Evolutionary conservation across 2,329 filamentous ascomycete species (phyloP), one percentile per base, ranked within the genome.

Genomic region (Orbilia javanica): DNA sequence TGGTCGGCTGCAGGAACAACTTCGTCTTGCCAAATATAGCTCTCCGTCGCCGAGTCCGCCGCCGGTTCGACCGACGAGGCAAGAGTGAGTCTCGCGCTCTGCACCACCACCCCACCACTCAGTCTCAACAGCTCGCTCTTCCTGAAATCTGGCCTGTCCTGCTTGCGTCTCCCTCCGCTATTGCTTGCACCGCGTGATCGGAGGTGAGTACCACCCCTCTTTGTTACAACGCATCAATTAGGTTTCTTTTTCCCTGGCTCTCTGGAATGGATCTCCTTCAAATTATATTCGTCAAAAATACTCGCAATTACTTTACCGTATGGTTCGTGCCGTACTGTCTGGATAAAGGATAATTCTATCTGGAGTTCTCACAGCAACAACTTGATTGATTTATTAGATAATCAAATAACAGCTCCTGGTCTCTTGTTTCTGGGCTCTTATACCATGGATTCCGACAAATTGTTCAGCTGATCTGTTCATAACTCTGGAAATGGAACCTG

Each of bases 151-250:
- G 66, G 31, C 52, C 66, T 31, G 15, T 42, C 50, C 65, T 18
- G 29, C 50, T 53, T 25, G 15, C 55, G 8, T 46, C 31, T 69
- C 72, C 65, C 72, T 75, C 71, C 71, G 73, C 73, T 77, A 77
- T 77, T 77, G 73, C 73, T 77, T 67, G 42, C 73, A 57, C 66
- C 66, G 73, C 62, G 73, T 66, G 73, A 67, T 77, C 20, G 60
- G 73, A 77, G 73, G 73, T 77, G 65, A 77, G 73, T 77, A 66
- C 42, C 39, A 53, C 52, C 52, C 42, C n/a, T 44, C 44, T n/a
- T 48, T 15, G 44, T 60, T 71, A 39, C 36, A 46, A 48, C 62
- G 55, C 53, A 71, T 36, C 66, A 53, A 46, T 68, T 66, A 69
- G 60, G 66, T 55, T 50, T 48, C 44, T 48, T 48, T 66, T 29